These are phyloP conservation scores for Cajanus cajan DNA, from an alignment of 306 rosid genomes.

Conservation along the genomic window DNA sequence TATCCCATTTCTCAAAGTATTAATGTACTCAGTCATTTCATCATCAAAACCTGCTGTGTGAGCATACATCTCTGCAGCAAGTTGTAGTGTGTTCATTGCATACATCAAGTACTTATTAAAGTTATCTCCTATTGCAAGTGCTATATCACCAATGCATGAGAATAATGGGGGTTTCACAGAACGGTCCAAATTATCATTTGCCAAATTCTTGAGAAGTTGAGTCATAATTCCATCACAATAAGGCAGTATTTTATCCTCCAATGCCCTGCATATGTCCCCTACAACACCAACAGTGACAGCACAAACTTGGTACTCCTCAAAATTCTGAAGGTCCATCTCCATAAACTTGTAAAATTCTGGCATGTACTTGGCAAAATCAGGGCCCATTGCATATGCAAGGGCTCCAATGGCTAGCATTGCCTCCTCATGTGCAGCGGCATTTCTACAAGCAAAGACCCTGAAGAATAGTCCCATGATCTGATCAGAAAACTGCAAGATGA, in stretches of 20 bases:
- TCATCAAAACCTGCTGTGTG: constrained; percentile 73
- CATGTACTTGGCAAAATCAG: constrained; percentile 78
- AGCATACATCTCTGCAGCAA: constrained; percentile 79
- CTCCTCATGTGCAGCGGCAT: constrained; percentile 93
- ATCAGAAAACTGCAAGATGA: constrained; percentile 71
- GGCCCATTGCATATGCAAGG: constrained; percentile 77
- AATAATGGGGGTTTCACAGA: constrained; percentile 88
- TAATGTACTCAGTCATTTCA: constrained; percentile 78
- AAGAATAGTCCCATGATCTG: constrained; percentile 80
- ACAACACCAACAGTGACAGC: constrained; percentile 93
- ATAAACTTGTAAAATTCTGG: constrained; percentile 77
- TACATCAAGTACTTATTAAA: constrained; percentile 81
- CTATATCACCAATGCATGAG: constrained; percentile 90
- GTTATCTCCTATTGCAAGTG: constrained; percentile 85
- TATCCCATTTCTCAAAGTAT: constrained; percentile 88
- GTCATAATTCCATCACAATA: constrained; percentile 94
- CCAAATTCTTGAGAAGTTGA: constrained; percentile 79
- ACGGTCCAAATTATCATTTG: constrained; percentile 86
- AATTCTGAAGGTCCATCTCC: constrained; percentile 87
- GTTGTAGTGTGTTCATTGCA: constrained; percentile 90
- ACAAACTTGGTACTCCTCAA: constrained; percentile 93
- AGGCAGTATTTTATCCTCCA: constrained; percentile 85
- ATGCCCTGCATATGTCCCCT: constrained; percentile 89
- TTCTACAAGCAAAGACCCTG: constrained; percentile 82
- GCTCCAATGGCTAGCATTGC: constrained; percentile 98